These are phyloP conservation scores for Vigna nakashimae DNA, from an alignment of 306 rosid genomes.

Conservation along the genomic window DNA sequence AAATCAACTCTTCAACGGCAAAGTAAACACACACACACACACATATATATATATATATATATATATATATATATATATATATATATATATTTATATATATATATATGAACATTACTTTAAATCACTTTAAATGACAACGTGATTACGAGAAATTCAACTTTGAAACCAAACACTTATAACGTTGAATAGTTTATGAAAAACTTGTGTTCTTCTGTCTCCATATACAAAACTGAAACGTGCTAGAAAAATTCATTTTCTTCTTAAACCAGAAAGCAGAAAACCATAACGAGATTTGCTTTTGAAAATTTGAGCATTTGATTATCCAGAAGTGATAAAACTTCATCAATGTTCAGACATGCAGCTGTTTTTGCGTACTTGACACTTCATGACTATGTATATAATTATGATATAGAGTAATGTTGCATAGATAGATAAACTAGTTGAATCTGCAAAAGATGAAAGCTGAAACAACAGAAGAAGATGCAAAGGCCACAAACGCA, in stretches of 20 bases:
- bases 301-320: background rate
- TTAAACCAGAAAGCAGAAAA: constrained; percentile 1
- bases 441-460: constrained; percentile 58
- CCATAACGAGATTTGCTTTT: no score
- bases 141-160: no score
- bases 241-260: background rate
- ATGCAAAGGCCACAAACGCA: constrained; percentile 77
- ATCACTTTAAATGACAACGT: no score
- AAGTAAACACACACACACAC: no score
- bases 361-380: background rate
- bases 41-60: no score
- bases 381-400: background rate
- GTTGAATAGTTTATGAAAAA: background rate
- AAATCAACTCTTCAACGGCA: no score
- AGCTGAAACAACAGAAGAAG: constrained; percentile 69
- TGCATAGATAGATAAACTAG: constrained; percentile 29
- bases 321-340: constrained; percentile 2
- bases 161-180: no score
- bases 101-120: no score
- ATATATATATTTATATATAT: no score
- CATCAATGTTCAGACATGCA: background rate
- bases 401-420: background rate
- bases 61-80: no score
- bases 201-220: background rate
- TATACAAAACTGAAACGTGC: background rate